Evolutionary conservation across 495 filamentous ascomycete species (phyloP).

Genomic region (Neurospora discreta): DNA sequence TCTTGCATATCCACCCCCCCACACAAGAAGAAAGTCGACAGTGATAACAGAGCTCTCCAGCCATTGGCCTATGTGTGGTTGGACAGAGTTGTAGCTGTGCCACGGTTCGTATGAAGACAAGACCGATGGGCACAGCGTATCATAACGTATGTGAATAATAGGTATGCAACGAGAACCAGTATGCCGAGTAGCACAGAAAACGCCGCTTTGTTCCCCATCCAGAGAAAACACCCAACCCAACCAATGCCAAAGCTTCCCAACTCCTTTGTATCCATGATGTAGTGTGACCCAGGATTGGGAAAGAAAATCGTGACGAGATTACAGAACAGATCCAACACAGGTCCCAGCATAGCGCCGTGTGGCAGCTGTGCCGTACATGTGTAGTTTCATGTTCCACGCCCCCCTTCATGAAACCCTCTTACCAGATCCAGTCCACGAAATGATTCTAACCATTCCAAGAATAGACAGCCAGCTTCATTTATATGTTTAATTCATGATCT

Average conservation of each 20-base stretch:
- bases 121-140: background rate
- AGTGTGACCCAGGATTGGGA: background rate
- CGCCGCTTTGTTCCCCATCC: background rate
- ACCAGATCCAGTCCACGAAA: background rate
- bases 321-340: background rate
- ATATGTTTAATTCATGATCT: background rate
- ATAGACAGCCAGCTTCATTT: background rate
- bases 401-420: background rate
- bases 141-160: conserved; percentile 1
- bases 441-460: background rate
- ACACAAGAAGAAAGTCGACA: background rate
- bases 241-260: background rate
- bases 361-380: background rate
- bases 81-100: background rate
- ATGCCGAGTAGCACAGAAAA: background rate
- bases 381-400: background rate
- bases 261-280: background rate
- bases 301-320: background rate
- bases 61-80: background rate
- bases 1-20: background rate
- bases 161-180: background rate
- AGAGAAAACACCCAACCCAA: background rate
- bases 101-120: background rate
- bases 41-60: background rate
- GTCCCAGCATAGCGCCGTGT: background rate